Evolutionary conservation across 345 rosid genomes (phyloP), one percentile per base, ranked within the genome.

Genomic region (Fremontodendron californicum): DNA sequence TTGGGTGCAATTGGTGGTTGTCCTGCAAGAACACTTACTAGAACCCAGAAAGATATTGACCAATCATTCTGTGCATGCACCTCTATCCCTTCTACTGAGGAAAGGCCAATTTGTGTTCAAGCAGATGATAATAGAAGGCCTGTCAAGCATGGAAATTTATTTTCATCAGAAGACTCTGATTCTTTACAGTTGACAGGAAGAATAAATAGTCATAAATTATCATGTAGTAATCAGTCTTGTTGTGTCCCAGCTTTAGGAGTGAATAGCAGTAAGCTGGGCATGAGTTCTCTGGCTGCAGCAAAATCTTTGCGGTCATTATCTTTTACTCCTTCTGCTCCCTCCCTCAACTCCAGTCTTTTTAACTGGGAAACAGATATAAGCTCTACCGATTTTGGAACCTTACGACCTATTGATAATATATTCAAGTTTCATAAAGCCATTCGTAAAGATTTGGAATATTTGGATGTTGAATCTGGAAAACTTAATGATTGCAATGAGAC

Each of bases 351-450:
- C 72, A 85, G 90, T 79, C 91, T 88, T 76, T 88, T 88, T 79
- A 87, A 76, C 69, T 85, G 90, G 90, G 91, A 87, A 79, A 86
- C 84, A 31, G 89, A 88, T 75, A 73, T 67, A 23, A 82, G 84
- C 67, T 87, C 86, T 35, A 35, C 84, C 15, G 80, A 78, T 33
- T 67, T 42, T 58, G 81, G 84, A 45, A 42, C 71, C 48, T 71
- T 84, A 35, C 87, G 91, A 10, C 90, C 88, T 60, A 88, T 88
- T 66, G 91, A 88, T 78, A 86, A 82, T 81, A 88, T 88, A 83
- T 88, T 88, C 71, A 85, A 88, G 81, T 88, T 88, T 81, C 91
- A 88, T 78, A 88, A 88, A 77, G 91, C 91, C 76, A 86, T 86
- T 42, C 82, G 89, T 52, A 88, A 86, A 76, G 91, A 88, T 81